Evolutionary conservation across 225 moss, liverwort and hornwort species (phyloP).

Genomic region (Straminergon stramineum): DNA sequence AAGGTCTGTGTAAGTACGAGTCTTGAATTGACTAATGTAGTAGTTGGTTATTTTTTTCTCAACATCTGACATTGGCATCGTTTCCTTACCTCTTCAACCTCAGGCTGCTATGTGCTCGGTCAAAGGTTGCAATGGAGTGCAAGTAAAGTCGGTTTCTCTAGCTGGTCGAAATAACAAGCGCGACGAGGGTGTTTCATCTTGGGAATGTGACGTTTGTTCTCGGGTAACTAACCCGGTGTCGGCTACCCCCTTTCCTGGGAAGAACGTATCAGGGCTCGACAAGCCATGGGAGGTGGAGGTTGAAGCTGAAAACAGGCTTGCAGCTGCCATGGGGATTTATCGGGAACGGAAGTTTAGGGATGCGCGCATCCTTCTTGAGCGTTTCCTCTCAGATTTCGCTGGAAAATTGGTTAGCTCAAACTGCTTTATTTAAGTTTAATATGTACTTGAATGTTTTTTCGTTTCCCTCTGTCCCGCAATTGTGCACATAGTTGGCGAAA

Average conservation of each 20-base stretch:
- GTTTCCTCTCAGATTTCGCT: constrained; percentile 42
- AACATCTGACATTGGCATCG: neutral
- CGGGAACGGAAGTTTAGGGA: constrained; percentile 71
- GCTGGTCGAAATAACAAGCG: constrained; percentile 11
- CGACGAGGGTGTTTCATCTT: constrained; percentile 20
- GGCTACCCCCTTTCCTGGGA: constrained; percentile 2
- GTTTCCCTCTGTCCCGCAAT: neutral
- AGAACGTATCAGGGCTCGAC: constrained; percentile 22
- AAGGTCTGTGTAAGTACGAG: neutral
- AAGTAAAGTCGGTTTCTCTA: constrained; percentile 51
- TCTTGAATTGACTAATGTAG: neutral
- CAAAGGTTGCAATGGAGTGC: constrained; percentile 62
- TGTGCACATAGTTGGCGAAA: neutral
- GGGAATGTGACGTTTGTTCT: constrained; percentile 71
- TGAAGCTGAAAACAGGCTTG: constrained; percentile 54
- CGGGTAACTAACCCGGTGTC: constrained; percentile 35
- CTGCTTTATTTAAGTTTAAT: neutral
- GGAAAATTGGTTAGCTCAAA: constrained; percentile 55
- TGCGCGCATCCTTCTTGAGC: constrained; percentile 50
- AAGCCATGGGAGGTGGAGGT: constrained; percentile 57
- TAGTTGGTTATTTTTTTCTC: neutral
- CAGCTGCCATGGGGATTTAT: constrained; percentile 54
- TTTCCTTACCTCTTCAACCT: neutral
- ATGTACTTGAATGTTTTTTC: neutral
- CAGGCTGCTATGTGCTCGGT: constrained; percentile 46